Evolutionary conservation across 208 protist species (phyloP).

Genomic region (Crithidia sp.): DNA sequence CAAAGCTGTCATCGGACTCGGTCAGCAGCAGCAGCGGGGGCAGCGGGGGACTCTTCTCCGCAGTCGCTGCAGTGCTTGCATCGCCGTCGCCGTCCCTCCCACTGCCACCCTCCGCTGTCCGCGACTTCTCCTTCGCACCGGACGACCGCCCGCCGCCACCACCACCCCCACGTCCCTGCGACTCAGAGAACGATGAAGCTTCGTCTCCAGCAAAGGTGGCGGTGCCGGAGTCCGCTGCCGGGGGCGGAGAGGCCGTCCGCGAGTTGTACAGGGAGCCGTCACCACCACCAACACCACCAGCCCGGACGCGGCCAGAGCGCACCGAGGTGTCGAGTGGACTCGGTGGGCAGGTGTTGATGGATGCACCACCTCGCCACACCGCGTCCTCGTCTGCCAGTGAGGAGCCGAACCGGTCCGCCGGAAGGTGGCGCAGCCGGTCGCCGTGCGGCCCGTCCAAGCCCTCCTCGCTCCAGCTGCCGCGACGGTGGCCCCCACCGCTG

Average conservation of each 20-base stretch:
- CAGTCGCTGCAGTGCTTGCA: not conserved
- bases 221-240: not conserved
- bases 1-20: constrained; percentile 10
- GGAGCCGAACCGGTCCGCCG: not conserved
- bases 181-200: not conserved
- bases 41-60: constrained; percentile 7
- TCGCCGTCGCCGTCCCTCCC: not conserved
- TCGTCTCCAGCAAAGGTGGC: constrained; percentile 11
- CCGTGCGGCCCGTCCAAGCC: not conserved
- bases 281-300: too few relatives aligned
- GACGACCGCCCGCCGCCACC: not conserved
- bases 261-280: not conserved
- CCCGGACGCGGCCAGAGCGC: not conserved
- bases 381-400: not conserved
- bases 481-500: not conserved
- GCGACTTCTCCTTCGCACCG: too few relatives aligned
- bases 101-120: not conserved
- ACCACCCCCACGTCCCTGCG: not conserved
- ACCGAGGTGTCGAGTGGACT: constrained; percentile 8
- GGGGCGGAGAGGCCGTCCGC: not conserved
- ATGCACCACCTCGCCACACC: not conserved
- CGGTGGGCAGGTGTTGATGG: constrained; percentile 12
- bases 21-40: constrained; percentile 26
- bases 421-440: not conserved
- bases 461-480: constrained; percentile 9